Conservation (phyloP, 164 flowering plant genomes). For the Aristolochia californica region DNA sequence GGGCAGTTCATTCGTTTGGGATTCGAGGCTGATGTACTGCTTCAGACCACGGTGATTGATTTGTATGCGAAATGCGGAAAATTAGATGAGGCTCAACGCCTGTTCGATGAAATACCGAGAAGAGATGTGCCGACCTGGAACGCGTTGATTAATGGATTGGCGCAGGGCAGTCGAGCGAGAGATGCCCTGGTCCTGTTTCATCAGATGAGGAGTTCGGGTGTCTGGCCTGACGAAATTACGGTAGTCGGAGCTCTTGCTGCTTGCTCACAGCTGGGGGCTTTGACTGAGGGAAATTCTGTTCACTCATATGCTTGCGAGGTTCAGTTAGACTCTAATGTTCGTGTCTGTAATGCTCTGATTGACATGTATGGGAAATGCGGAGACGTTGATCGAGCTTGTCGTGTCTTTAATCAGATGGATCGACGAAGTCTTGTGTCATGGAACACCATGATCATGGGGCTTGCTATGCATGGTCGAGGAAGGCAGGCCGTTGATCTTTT, state of each 20-base stretch:
- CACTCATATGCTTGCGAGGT: slow-evolving; percentile 24
- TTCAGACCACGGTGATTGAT: slow-evolving; percentile 63
- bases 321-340: slow-evolving; percentile 39
- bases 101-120: slow-evolving; percentile 65
- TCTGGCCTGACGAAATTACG: slow-evolving; percentile 56
- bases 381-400: slow-evolving; percentile 40
- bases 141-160: slow-evolving; percentile 64
- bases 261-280: slow-evolving; percentile 67
- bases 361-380: slow-evolving; percentile 91
- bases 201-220: slow-evolving; percentile 33
- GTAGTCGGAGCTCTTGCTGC: slow-evolving; percentile 74
- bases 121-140: slow-evolving; percentile 77
- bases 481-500: slow-evolving; percentile 46
- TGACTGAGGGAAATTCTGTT: slow-evolving; percentile 43
- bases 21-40: slow-evolving; percentile 36
- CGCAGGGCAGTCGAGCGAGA: slow-evolving; percentile 49
- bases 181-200: slow-evolving; percentile 55
- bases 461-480: slow-evolving; percentile 68
- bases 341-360: slow-evolving; percentile 70
- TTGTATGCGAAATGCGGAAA: slow-evolving; percentile 55
- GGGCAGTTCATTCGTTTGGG: slow-evolving; percentile 37
- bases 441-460: slow-evolving; percentile 83
- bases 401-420: slow-evolving; percentile 48
- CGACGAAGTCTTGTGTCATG: slow-evolving; percentile 42
- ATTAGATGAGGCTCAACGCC: slow-evolving; percentile 29